phyloP scores from a whole-genome alignment of 805 yeast genomes.

The Cyberlindnera nakhonratchasimensis region DNA sequence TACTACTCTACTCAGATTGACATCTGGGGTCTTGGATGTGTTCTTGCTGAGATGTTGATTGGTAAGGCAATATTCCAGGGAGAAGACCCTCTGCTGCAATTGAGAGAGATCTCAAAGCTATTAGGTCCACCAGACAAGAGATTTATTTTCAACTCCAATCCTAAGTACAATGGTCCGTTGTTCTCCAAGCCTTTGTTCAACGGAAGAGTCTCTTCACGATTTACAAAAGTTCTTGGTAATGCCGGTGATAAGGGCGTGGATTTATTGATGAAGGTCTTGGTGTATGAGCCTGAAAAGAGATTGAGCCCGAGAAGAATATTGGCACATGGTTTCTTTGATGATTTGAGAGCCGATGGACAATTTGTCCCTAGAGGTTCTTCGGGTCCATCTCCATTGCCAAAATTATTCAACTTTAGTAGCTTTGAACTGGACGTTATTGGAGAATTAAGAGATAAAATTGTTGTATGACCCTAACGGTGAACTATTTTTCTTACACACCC shows the following conservation, averaged over 20 bases:
- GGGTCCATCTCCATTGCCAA: constrained; percentile 40
- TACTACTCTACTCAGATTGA: constrained; percentile 88
- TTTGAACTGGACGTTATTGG: constrained; percentile 55
- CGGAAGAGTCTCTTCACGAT: constrained; percentile 52
- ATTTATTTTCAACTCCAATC: constrained; percentile 70
- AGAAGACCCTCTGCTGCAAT: constrained; percentile 79
- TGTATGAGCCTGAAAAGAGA: constrained; percentile 85
- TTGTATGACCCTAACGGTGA: constrained; percentile 7
- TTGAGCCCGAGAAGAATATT: constrained; percentile 76
- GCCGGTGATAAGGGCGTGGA: constrained; percentile 88
- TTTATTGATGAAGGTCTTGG: constrained; percentile 73
- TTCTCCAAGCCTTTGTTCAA: constrained; percentile 61
- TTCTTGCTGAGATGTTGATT: constrained; percentile 86
- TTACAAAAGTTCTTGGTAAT: constrained; percentile 64
- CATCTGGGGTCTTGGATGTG: constrained; percentile 98
- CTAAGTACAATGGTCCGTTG: constrained; percentile 71
- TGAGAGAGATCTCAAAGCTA: constrained; percentile 84
- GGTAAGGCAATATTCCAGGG: constrained; percentile 97
- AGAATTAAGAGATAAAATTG: constrained; percentile 25
- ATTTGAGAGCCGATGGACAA: constrained; percentile 56
- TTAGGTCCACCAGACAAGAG: constrained; percentile 83
- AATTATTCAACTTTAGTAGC: constrained; percentile 66
- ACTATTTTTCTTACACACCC: too few relatives aligned
- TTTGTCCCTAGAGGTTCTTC: constrained; percentile 55
- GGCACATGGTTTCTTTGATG: constrained; percentile 87